Percentiles rank a stretch among this genome's conserved stretches.
Evolutionary conservation across 768 basidiomycete genomes (phyloP).

Genomic region (Mycena maculata): DNA sequence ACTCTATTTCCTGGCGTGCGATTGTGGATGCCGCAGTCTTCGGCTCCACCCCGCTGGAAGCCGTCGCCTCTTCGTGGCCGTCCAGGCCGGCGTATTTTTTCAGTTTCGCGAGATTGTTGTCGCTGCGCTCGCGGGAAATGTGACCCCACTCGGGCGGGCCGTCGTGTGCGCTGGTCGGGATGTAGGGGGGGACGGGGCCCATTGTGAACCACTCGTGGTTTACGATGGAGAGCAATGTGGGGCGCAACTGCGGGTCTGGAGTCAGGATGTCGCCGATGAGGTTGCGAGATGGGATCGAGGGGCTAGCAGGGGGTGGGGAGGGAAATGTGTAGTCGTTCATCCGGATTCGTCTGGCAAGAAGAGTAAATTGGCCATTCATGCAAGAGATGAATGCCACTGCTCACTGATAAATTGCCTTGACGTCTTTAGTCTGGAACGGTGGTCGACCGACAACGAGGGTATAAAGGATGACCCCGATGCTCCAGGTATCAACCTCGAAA

Average conservation of each 20-base stretch:
- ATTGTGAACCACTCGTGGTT: conserved; percentile 85
- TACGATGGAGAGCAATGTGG: conserved; percentile 86
- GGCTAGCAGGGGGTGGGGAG: conserved; percentile 68
- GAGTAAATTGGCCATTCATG: not conserved
- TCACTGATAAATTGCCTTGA: conserved; percentile 95
- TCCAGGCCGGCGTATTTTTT: conserved; percentile 74
- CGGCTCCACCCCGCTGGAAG: conserved; percentile 52
- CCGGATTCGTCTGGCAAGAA: conserved; percentile 78
- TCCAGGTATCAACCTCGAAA: conserved; percentile 99
- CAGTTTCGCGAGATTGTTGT: conserved; percentile 76
- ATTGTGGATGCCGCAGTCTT: conserved; percentile 60
- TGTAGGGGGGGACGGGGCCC: conserved; percentile 83
- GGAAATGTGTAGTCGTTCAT: conserved; percentile 96
- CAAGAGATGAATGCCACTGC: conserved; percentile 31
- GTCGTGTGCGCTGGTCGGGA: conserved; percentile 85
- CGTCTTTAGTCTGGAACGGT: conserved; percentile 98
- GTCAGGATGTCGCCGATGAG: conserved; percentile 90
- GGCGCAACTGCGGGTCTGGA: conserved; percentile 83
- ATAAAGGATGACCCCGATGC: conserved; percentile 95
- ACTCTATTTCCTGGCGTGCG: conserved; percentile 93
- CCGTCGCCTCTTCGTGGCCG: conserved; percentile 60
- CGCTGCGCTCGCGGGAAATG: conserved; percentile 69
- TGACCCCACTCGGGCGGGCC: conserved; percentile 78
- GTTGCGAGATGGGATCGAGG: conserved; percentile 61
- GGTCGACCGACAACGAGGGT: conserved; percentile 95